A percentile compares a stretch with the other conserved stretches of the same genome.
These are phyloP conservation scores for Lagerstroemia speciosa DNA, from an alignment of 345 rosid genomes.

Conservation along the genomic window DNA sequence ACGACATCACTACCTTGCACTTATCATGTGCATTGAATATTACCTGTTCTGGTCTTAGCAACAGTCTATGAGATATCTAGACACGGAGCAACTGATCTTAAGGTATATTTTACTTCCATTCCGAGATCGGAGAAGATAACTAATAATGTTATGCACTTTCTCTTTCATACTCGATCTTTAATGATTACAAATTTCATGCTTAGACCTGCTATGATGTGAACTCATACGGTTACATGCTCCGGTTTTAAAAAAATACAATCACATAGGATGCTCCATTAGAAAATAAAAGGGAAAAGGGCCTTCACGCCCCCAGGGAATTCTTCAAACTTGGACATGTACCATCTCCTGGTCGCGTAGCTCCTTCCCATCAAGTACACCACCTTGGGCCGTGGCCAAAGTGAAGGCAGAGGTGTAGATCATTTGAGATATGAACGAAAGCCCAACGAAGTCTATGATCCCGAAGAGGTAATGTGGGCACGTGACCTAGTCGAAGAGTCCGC, in stretches of 20 bases:
- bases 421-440: slow-evolving; percentile 49
- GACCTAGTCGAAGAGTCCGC: slow-evolving; percentile 48
- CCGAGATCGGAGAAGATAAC: no score
- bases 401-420: slow-evolving; percentile 30
- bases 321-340: slow-evolving; percentile 66
- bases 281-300: slow-evolving; percentile 49
- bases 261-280: slow-evolving; percentile 15
- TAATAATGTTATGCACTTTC: no score
- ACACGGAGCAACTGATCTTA: no score
- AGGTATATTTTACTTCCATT: no score
- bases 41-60: no score
- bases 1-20: no score
- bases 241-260: background rate
- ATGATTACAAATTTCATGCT: no score
- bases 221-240: no score
- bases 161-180: no score
- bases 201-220: no score
- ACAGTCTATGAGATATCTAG: no score
- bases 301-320: slow-evolving; percentile 45
- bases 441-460: slow-evolving; percentile 50
- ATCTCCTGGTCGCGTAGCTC: slow-evolving; percentile 52
- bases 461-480: slow-evolving; percentile 76
- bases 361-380: slow-evolving; percentile 51
- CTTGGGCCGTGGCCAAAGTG: slow-evolving; percentile 27
- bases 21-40: no score